phyloP scores from a whole-genome alignment of 78 protist genomes.

The Dictyostelium intermedium region DNA sequence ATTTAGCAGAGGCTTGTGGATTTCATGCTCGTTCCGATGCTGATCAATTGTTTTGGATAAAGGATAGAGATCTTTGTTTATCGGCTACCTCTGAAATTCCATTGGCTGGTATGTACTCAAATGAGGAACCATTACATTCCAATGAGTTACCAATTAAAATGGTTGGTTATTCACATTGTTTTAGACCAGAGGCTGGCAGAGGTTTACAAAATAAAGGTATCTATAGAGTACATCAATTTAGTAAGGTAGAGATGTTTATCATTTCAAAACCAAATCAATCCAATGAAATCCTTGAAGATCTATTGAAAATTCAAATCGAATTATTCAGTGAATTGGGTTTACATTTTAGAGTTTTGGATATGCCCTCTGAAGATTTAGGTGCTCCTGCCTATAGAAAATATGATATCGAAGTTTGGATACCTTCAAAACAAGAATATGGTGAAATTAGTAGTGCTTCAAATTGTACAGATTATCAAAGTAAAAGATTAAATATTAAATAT shows the following conservation, averaged over 20 bases:
- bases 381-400: slow-evolving; percentile 90
- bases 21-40: slow-evolving; percentile 82
- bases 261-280: slow-evolving; percentile 71
- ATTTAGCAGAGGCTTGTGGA: slow-evolving; percentile 84
- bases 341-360: slow-evolving; percentile 86
- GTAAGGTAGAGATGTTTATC: slow-evolving; percentile 94
- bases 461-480: slow-evolving; percentile 93
- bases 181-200: slow-evolving; percentile 88
- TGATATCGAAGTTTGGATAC: slow-evolving; percentile 97
- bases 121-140: slow-evolving; percentile 2
- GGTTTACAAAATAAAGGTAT: slow-evolving; percentile 79
- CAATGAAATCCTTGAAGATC: slow-evolving; percentile 1
- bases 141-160: slow-evolving; percentile 73
- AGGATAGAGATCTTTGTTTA: slow-evolving; percentile 70
- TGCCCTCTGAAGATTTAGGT: slow-evolving; percentile 91
- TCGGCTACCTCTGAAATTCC: slow-evolving; percentile 94
- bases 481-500: slow-evolving; percentile 72
- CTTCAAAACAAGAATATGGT: slow-evolving; percentile 85
- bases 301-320: slow-evolving; percentile 66
- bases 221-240: slow-evolving; percentile 94
- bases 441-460: slow-evolving; percentile 89
- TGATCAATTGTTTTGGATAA: slow-evolving; percentile 33
- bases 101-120: slow-evolving; percentile 79
- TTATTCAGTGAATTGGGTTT: slow-evolving; percentile 77
- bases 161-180: slow-evolving; percentile 89